Conservation (phyloP, 2,329 filamentous ascomycete genomes). For the Cadophora sp. region DNA sequence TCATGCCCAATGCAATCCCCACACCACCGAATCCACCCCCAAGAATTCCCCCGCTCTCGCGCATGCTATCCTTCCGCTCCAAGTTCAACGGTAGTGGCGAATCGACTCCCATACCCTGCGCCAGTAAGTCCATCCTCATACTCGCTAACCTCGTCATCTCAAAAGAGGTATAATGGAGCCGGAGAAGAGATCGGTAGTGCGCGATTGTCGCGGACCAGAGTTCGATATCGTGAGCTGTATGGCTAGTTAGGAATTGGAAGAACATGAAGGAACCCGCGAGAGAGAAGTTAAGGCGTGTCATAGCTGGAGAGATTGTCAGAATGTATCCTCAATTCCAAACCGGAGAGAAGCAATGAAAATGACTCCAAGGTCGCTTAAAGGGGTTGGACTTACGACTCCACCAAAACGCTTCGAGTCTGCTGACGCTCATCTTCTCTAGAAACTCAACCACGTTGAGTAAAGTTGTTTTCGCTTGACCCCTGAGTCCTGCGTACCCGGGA, state of each 20-base stretch:
- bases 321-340: background rate
- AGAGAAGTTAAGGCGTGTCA: constrained; percentile 37
- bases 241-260: constrained; percentile 38
- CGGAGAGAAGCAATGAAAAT: background rate
- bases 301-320: constrained; percentile 28
- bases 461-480: constrained; percentile 30
- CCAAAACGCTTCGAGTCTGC: constrained; percentile 38
- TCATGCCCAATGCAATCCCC: background rate
- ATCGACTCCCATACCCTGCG: constrained; percentile 36
- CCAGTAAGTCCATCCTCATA: constrained; percentile 37
- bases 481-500: constrained; percentile 27
- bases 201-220: constrained; percentile 39
- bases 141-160: constrained; percentile 38
- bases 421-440: constrained; percentile 37
- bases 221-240: constrained; percentile 36
- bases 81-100: constrained; percentile 14
- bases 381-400: constrained; percentile 38
- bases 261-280: constrained; percentile 40
- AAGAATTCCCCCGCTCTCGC: constrained; percentile 2
- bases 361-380: background rate
- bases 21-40: background rate
- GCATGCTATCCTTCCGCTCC: background rate
- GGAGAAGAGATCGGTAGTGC: constrained; percentile 36
- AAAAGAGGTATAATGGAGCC: constrained; percentile 29
- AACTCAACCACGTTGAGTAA: constrained; percentile 33